Conservation (phyloP, 2,329 filamentous ascomycete species). For the Cordyceps pruinosa region DNA sequence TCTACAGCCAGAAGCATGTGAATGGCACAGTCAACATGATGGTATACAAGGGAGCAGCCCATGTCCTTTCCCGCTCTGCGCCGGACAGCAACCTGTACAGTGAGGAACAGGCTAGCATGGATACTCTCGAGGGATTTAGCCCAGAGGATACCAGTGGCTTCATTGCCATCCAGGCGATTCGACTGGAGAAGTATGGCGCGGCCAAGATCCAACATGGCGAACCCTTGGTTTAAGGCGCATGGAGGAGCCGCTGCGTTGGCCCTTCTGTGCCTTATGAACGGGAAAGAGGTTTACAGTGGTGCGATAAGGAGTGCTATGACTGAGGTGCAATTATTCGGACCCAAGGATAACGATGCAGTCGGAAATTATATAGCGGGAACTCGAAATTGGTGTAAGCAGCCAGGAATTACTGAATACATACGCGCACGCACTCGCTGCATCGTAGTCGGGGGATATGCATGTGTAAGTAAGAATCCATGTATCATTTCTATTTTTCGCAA, state of each 20-base stretch:
- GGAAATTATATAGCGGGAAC: constrained; percentile 4
- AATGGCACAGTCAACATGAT: constrained; percentile 23
- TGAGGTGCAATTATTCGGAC: neutral
- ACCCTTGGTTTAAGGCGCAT: constrained; percentile 26
- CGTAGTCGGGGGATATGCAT: neutral
- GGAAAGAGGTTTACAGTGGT: constrained; percentile 3
- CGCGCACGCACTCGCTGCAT: neutral
- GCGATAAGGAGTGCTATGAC: constrained; percentile 9
- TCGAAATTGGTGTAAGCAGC: constrained; percentile 6
- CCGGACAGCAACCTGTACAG: constrained; percentile 44
- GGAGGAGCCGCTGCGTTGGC: constrained; percentile 6
- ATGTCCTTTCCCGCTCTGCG: constrained; percentile 39
- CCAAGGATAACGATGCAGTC: constrained; percentile 1
- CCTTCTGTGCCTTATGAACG: constrained; percentile 4
- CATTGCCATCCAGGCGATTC: constrained; percentile 52
- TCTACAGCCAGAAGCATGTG: constrained; percentile 49
- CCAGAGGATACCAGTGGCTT: constrained; percentile 62
- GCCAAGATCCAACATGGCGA: constrained; percentile 28
- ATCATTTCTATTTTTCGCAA: neutral
- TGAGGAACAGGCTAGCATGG: constrained; percentile 44
- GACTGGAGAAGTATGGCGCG: neutral
- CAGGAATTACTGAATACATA: constrained; percentile 8
- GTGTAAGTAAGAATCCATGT: neutral
- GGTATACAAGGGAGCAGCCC: constrained; percentile 42
- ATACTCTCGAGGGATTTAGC: constrained; percentile 52